Evolutionary conservation across 2,329 filamentous ascomycete genomes (phyloP).

Genomic region (Fusarium avenaceum): DNA sequence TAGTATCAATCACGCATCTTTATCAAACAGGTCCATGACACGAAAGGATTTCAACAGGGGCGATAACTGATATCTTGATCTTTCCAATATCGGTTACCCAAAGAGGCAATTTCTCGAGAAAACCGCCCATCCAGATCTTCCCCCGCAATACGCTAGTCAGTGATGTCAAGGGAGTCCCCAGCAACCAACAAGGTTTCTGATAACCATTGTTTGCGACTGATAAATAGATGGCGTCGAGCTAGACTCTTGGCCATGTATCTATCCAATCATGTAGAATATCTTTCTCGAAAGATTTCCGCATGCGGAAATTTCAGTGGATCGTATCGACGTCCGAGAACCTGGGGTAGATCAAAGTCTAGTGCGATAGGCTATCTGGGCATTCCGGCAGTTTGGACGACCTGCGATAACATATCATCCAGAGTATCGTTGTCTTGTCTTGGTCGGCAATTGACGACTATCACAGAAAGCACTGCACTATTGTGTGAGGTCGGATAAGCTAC

Average conservation of each 20-base stretch:
- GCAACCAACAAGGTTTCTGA: constrained; percentile 1
- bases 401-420: constrained; percentile 3
- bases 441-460: neutral
- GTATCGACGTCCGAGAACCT: constrained; percentile 4
- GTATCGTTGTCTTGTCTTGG: neutral
- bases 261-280: neutral
- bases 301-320: constrained; percentile 2
- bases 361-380: constrained; percentile 20
- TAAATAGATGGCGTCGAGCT: neutral
- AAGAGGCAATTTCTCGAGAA: constrained; percentile 17
- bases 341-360: constrained; percentile 12
- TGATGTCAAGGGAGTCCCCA: neutral
- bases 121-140: neutral
- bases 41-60: neutral
- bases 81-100: neutral
- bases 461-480: neutral
- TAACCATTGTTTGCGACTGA: neutral
- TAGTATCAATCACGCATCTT: neutral
- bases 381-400: constrained; percentile 9
- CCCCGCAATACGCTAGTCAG: constrained; percentile 11
- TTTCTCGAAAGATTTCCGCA: constrained; percentile 1
- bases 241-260: neutral
- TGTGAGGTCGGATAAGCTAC: neutral
- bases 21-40: neutral
- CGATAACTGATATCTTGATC: constrained; percentile 1